Evolutionary conservation across 2,329 filamentous ascomycete genomes (phyloP).

Genomic region (Calonectria montana): DNA sequence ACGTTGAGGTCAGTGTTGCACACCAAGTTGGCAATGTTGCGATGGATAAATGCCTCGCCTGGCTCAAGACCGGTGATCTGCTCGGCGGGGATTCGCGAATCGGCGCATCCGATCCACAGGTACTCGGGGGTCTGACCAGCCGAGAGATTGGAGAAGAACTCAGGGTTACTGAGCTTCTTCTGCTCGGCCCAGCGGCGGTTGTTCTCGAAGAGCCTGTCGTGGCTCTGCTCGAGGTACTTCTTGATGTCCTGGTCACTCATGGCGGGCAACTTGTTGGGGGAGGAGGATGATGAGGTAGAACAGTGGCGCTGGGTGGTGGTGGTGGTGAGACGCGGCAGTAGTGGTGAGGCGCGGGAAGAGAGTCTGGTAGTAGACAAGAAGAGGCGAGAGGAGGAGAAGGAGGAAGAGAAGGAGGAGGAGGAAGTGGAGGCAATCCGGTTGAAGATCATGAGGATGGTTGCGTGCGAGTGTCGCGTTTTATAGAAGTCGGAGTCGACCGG

Average conservation of each 20-base stretch:
- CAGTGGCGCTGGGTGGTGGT: constrained; percentile 24
- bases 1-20: constrained; percentile 83
- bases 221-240: constrained; percentile 70
- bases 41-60: constrained; percentile 94
- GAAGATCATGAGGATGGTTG: constrained; percentile 33
- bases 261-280: constrained; percentile 36
- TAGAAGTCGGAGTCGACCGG: constrained; percentile 4
- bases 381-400: constrained; percentile 13
- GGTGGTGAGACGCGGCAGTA: constrained; percentile 14
- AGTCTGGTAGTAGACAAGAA: background rate
- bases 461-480: constrained; percentile 12
- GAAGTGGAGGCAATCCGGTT: constrained; percentile 35
- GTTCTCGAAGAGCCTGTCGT: constrained; percentile 76
- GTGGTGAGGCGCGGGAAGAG: background rate
- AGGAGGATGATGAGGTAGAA: constrained; percentile 11
- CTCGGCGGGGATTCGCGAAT: constrained; percentile 92
- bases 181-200: constrained; percentile 74
- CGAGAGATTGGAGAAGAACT: constrained; percentile 73
- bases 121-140: constrained; percentile 77
- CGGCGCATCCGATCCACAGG: constrained; percentile 91
- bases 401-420: constrained; percentile 20
- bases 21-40: constrained; percentile 93
- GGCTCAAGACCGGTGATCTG: constrained; percentile 84
- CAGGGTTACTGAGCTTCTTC: constrained; percentile 68
- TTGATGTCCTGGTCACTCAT: constrained; percentile 57